Percentiles rank a stretch among this genome's conserved stretches.
Evolutionary conservation across 2,329 filamentous ascomycete species (phyloP).

Genomic region (Paraphoma chrysanthemicola): DNA sequence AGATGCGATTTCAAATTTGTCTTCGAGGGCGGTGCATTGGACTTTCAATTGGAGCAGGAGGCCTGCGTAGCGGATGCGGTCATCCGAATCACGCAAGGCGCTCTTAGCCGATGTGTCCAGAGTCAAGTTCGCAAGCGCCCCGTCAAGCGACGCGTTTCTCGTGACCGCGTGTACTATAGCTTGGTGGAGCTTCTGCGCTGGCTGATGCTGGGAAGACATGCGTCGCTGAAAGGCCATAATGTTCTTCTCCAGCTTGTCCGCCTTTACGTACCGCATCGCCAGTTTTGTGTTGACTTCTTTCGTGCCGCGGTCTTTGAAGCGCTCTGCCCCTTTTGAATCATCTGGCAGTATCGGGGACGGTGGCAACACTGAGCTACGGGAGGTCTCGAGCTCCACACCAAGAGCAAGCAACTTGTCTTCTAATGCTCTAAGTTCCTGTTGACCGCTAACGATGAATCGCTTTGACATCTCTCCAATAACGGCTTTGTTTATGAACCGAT

Average conservation of each 20-base stretch:
- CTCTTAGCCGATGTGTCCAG: conserved; percentile 17
- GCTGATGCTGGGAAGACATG: conserved; percentile 42
- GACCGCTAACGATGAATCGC: conserved; percentile 42
- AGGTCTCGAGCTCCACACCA: conserved; percentile 22
- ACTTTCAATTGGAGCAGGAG: conserved; percentile 36
- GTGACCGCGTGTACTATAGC: conserved; percentile 36
- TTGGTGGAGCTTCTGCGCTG: conserved; percentile 49
- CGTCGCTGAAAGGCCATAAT: conserved; percentile 26
- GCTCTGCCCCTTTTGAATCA: neutral
- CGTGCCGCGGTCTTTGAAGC: neutral
- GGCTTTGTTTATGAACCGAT: conserved; percentile 46
- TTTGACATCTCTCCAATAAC: conserved; percentile 50
- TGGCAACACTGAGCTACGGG: conserved; percentile 9
- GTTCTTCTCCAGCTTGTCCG: conserved; percentile 18
- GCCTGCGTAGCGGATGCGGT: conserved; percentile 37
- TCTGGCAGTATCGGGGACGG: no score
- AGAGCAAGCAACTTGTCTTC: conserved; percentile 20
- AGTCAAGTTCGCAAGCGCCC: conserved; percentile 19
- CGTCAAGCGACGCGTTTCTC: conserved; percentile 20
- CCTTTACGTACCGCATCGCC: conserved; percentile 18
- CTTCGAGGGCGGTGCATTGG: conserved; percentile 36
- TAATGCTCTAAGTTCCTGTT: conserved; percentile 33
- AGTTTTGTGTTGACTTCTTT: conserved; percentile 8
- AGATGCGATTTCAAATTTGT: conserved; percentile 34
- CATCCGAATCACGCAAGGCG: conserved; percentile 31